Percentiles rank a stretch among this genome's conserved stretches.
These are phyloP conservation scores for Puccinia horiana DNA, from an alignment of 1,284 basidiomycete species.

Conservation along the genomic window DNA sequence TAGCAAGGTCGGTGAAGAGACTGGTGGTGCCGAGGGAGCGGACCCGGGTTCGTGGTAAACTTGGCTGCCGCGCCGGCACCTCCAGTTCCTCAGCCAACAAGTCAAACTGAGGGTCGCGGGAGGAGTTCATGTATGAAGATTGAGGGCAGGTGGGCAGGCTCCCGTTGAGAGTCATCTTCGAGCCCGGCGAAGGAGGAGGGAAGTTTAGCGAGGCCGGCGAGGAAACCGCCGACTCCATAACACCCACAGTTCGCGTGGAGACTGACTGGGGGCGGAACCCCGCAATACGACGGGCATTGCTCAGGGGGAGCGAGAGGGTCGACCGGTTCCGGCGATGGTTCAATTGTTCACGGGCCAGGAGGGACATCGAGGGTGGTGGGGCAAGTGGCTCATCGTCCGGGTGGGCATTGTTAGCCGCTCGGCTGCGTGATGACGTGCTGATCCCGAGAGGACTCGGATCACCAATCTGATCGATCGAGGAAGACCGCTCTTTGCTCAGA, in stretches of 20 bases:
- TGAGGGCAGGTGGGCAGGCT: neutral
- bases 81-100: constrained; percentile 36
- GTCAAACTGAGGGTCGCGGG: constrained; percentile 19
- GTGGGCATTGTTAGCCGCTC: neutral
- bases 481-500: neutral
- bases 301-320: constrained; percentile 38
- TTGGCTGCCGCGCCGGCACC: neutral
- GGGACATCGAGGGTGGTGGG: constrained; percentile 35
- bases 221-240: neutral
- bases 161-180: neutral
- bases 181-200: constrained; percentile 5
- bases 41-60: neutral
- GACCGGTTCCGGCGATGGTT: constrained; percentile 42
- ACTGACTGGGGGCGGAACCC: constrained; percentile 11
- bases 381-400: constrained; percentile 32
- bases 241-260: neutral
- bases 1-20: constrained; percentile 10
- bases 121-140: neutral
- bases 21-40: constrained; percentile 18
- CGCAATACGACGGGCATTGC: neutral
- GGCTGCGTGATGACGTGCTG: neutral
- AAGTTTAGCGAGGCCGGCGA: constrained; percentile 26
- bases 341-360: constrained; percentile 39
- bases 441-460: neutral
- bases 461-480: constrained; percentile 25